A percentile compares a stretch with the other conserved stretches of the same genome.
Evolutionary conservation across 2,329 filamentous ascomycete genomes (phyloP).

Genomic region (Monilinia laxa): DNA sequence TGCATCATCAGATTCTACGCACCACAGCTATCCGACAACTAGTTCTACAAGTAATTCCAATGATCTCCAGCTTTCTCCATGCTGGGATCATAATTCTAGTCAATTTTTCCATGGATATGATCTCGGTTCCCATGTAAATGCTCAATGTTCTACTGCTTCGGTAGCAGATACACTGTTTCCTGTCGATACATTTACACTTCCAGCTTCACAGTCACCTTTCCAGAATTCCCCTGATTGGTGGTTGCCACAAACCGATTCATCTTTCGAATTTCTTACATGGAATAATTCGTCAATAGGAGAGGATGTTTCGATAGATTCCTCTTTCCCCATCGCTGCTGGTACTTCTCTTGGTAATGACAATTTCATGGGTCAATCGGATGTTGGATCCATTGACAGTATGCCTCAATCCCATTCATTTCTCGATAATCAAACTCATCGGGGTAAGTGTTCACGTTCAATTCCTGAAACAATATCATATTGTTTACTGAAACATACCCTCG

Average conservation of each 20-base stretch:
- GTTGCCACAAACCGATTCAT: constrained; percentile 19
- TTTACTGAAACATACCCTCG: background rate
- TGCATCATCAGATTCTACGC: constrained; percentile 22
- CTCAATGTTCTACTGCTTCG: background rate
- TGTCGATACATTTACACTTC: constrained; percentile 6
- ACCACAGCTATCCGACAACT: constrained; percentile 23
- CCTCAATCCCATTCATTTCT: constrained; percentile 21
- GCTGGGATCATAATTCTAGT: constrained; percentile 17
- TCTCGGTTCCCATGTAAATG: constrained; percentile 16
- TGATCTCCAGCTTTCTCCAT: constrained; percentile 3
- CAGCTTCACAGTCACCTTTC: background rate
- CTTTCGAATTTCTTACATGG: constrained; percentile 19
- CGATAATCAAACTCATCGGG: constrained; percentile 5
- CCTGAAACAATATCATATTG: background rate
- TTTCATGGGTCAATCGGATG: constrained; percentile 18
- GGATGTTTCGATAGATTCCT: constrained; percentile 11
- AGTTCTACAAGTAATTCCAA: constrained; percentile 10
- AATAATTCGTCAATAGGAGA: constrained; percentile 2
- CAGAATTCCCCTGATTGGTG: constrained; percentile 20
- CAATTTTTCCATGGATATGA: constrained; percentile 16
- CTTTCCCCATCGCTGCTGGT: constrained; percentile 17
- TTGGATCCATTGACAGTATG: constrained; percentile 17
- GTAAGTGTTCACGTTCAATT: background rate
- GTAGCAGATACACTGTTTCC: constrained; percentile 11
- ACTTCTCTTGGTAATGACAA: constrained; percentile 18